These are phyloP conservation scores for Ceratocystis smalleyi DNA, from an alignment of 2,329 filamentous ascomycete genomes.

Conservation along the genomic window DNA sequence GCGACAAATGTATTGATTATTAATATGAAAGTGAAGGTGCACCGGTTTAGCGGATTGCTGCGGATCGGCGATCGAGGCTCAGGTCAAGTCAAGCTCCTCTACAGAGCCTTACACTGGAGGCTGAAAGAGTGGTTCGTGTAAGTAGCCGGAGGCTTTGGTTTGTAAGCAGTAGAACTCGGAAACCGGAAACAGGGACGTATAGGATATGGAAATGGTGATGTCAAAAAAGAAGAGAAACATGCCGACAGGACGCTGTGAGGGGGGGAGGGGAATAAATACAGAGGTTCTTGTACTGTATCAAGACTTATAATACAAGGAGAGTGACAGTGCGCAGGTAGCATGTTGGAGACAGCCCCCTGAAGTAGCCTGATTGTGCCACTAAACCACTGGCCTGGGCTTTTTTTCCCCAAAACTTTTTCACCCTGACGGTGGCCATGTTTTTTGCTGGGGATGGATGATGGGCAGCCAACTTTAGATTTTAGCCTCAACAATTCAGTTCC, in stretches of 20 bases:
- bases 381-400: background rate
- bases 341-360: background rate
- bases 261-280: background rate
- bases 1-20: background rate
- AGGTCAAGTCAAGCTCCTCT: background rate
- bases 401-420: background rate
- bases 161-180: background rate
- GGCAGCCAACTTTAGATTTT: background rate
- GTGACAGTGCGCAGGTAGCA: background rate
- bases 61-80: background rate
- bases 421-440: background rate
- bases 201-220: background rate
- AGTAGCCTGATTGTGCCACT: background rate
- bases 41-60: background rate
- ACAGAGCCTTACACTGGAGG: background rate
- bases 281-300: background rate
- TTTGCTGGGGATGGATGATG: conserved; percentile 5
- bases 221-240: background rate
- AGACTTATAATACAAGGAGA: background rate
- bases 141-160: background rate
- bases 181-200: background rate
- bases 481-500: background rate
- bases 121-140: background rate
- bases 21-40: background rate
- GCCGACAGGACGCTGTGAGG: background rate